Evolutionary conservation across 164 flowering plant genomes (phyloP), one percentile per base, ranked within the genome.

Genomic region (Vitis amurensis): DNA sequence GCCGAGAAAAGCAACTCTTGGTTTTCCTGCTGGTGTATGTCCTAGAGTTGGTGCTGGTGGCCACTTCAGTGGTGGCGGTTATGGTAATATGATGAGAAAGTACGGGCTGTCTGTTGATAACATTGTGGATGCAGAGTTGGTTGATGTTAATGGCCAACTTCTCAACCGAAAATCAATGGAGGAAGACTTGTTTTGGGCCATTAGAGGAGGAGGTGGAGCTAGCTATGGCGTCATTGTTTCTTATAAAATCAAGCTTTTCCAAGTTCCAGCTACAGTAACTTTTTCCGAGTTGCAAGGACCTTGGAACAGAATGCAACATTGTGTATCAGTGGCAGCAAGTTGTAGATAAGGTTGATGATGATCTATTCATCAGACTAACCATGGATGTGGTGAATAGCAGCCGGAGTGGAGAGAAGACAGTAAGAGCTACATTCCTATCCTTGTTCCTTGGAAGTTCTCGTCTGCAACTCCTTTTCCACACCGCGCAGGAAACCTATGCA

Each of bases 121-220:
- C 53, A 48, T 74, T n/a, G 50, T 73, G 0, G 80, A 74, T 23
- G 78, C 75, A 1, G 13, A 16, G 4, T 50, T 78, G 0, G 71
- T 78, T 0, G 73, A 78, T 30, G 72, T 52, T 4, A 62, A 67
- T 30, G 86, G 86, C 8, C 63, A 63, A 47, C 47, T 80, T 19
- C 74, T 80, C 0, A 77, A 83, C 47, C 7, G 86, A 48, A 31
- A 63, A n/a, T 30, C 74, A 9, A 82, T 82, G 85, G 85, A 83
- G 1, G 85, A 82, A 19, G 85, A 82, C 59, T 55, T 79, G 9
- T 82, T 82, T 31, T 80, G 85, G 85, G 83, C 85, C 1, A 73
- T 82, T 3, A 61, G 73, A 29, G 86, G 83, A 0, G 86, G 86
- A 0, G 86, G 82, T 0, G 86, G 83, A 44, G 81, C 69, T 0